Base-by-base conservation (phyloP, 2,329 filamentous ascomycete genomes). In the Cordyceps cateniannulata region DNA sequence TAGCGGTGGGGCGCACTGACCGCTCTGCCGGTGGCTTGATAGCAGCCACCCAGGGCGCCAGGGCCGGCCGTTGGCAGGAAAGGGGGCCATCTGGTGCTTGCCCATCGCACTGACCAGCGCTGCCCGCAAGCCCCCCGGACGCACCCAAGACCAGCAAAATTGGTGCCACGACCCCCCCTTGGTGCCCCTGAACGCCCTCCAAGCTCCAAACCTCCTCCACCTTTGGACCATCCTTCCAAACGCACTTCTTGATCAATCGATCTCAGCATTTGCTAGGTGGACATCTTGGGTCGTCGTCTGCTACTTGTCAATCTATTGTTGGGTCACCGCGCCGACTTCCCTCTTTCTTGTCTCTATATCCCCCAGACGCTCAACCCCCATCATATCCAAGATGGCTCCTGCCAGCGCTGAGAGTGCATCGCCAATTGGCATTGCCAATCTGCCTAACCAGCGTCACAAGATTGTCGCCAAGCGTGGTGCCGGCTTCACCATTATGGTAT, bases 401-500 rank as follows among this genome's bases (percentile, higher is more conserved):
- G 72, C 80, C 67, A 73, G 80, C 71, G 75, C 80, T 67, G 83
- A 85, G 75, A 85, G 80, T 76, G 83, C 84, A 70, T 85, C 83
- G 71, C 84, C 84, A 70, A 87, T 89, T 83, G 86, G 86, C 77
- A 89, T 89, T 79, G 85, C 86, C 79, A 88, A 89, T 76, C 78
- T 88, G 72, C 85, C 85, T 69, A 88, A 88, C 79, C 86, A 88
- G 81, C 82, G 86, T 71, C 86, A 89, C 79, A 89, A 89, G 80
- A 89, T 89, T 73, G 86, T 89, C 72, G 83, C 82, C 65, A 86
- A 89, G 79, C 89, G 96, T 79, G 95, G 95, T 80, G 96, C 95
- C 72, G 90, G 93, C 73, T 99, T 99, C 80, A 99, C 95, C 67
- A 97, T 99, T 73, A 99, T 99, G 95, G 95, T 97, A 81, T 65